phyloP scores from a whole-genome alignment of 352 stramenopile species.

The Pythium sukuiense region DNA sequence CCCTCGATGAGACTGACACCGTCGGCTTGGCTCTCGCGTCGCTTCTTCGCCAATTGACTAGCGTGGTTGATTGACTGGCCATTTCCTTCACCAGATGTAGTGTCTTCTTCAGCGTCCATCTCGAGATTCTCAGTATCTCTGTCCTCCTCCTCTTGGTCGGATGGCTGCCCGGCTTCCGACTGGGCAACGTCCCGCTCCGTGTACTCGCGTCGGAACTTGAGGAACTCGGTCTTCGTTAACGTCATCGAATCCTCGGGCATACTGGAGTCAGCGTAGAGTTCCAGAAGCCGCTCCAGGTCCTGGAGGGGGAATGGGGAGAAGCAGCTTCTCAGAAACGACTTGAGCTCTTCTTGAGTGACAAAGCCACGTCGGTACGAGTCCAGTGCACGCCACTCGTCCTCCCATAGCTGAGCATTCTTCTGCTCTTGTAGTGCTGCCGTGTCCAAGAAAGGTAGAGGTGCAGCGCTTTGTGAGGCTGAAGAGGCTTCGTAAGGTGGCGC shows the following conservation, averaged over 20 bases:
- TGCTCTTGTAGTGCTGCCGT: conserved; percentile 25
- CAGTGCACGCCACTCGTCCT: conserved; percentile 57
- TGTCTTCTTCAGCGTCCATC: not conserved
- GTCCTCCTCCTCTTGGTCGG: conserved; percentile 33
- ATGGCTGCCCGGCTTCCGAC: conserved; percentile 38
- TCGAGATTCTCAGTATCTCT: conserved; percentile 6
- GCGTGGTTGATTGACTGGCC: conserved; percentile 1
- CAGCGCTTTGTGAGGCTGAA: not conserved
- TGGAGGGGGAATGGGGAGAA: conserved; percentile 36
- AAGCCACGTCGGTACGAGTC: conserved; percentile 48
- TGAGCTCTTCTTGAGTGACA: conserved; percentile 45
- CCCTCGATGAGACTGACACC: not conserved
- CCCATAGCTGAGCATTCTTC: conserved; percentile 35
- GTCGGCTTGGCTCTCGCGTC: not conserved
- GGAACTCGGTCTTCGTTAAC: conserved; percentile 47
- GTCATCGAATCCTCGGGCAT: conserved; percentile 31
- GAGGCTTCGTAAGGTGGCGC: not conserved
- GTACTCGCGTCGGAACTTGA: conserved; percentile 58
- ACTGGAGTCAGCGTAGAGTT: conserved; percentile 46
- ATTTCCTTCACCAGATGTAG: not conserved
- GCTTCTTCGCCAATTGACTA: conserved; percentile 3
- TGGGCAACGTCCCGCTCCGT: conserved; percentile 31
- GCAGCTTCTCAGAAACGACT: conserved; percentile 49
- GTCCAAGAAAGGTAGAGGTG: conserved; percentile 1
- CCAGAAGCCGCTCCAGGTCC: conserved; percentile 56